Percentiles rank a stretch among this genome's conserved stretches.
Evolutionary conservation across 2,329 filamentous ascomycete genomes (phyloP).

Genomic region (Diaporthe destruens): DNA sequence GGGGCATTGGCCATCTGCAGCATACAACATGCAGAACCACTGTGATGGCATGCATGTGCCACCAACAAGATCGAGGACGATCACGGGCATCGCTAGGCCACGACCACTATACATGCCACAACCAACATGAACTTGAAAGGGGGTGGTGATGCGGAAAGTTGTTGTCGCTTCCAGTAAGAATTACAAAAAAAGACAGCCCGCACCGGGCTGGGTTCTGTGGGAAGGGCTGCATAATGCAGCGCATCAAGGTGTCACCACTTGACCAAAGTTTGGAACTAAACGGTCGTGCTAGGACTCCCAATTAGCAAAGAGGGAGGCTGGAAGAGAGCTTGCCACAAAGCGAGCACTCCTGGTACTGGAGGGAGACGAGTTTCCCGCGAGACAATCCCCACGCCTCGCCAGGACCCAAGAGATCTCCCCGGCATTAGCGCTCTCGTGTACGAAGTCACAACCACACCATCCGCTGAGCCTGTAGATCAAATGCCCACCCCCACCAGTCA

Average conservation of each 20-base stretch:
- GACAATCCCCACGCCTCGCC: constrained; percentile 17
- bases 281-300: constrained; percentile 9
- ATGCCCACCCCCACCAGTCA: constrained; percentile 16
- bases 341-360: no score
- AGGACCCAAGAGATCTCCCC: constrained; percentile 24
- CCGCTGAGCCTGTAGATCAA: constrained; percentile 10
- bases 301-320: constrained; percentile 26
- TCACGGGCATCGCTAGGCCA: constrained; percentile 1
- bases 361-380: constrained; percentile 26
- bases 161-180: neutral
- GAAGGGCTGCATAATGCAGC: constrained; percentile 14
- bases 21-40: neutral
- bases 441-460: constrained; percentile 29
- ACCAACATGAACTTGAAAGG: neutral
- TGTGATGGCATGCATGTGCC: neutral
- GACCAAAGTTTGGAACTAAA: constrained; percentile 20
- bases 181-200: neutral
- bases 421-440: constrained; percentile 37
- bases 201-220: constrained; percentile 2
- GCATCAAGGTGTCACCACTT: constrained; percentile 30
- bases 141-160: neutral
- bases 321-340: neutral
- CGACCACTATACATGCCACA: neutral
- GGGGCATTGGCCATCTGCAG: neutral
- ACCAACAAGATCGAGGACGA: neutral